Percentiles rank a stretch among this genome's conserved stretches.
These are phyloP conservation scores for Sergeia podlipaevii DNA, from an alignment of 208 protist species.

Conservation along the genomic window DNA sequence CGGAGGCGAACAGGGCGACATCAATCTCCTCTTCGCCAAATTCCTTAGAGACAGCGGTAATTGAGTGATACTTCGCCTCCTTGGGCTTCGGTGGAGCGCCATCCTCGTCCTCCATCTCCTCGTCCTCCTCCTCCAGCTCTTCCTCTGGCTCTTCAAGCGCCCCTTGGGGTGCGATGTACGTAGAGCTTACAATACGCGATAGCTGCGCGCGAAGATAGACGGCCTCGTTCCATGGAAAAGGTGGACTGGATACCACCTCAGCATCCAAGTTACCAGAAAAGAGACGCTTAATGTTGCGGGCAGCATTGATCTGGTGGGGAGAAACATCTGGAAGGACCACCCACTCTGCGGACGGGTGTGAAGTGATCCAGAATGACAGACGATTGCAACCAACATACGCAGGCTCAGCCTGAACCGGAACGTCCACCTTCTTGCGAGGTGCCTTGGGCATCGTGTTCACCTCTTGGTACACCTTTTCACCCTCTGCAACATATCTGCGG, in stretches of 20 bases:
- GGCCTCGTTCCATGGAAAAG: conserved; percentile 92
- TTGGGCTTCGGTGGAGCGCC: conserved; percentile 44
- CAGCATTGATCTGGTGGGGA: conserved; percentile 90
- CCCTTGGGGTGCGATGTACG: conserved; percentile 85
- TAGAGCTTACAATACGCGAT: conserved; percentile 88
- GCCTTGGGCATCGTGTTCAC: conserved; percentile 88
- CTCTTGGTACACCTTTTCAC: conserved; percentile 82
- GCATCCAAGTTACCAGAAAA: conserved; percentile 91
- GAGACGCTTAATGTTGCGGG: conserved; percentile 79
- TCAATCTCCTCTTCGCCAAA: conserved; percentile 77
- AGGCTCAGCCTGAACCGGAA: conserved; percentile 80
- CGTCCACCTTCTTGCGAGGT: conserved; percentile 73
- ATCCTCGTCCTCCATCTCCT: conserved; percentile 83
- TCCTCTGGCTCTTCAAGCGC: conserved; percentile 84
- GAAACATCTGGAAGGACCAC: conserved; percentile 90
- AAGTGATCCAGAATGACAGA: conserved; percentile 90
- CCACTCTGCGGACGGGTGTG: conserved; percentile 72
- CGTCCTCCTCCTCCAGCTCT: conserved; percentile 74
- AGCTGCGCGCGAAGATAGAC: conserved; percentile 93
- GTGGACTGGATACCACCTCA: conserved; percentile 72
- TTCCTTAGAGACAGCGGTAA: conserved; percentile 49
- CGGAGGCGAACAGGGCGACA: conserved; percentile 59
- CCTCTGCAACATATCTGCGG: conserved; percentile 63
- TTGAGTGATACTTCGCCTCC: conserved; percentile 81
- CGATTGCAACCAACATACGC: conserved; percentile 84